Evolutionary conservation across 768 basidiomycete genomes (phyloP), one percentile per base, ranked within the genome.

Genomic region (Suillus lakei): DNA sequence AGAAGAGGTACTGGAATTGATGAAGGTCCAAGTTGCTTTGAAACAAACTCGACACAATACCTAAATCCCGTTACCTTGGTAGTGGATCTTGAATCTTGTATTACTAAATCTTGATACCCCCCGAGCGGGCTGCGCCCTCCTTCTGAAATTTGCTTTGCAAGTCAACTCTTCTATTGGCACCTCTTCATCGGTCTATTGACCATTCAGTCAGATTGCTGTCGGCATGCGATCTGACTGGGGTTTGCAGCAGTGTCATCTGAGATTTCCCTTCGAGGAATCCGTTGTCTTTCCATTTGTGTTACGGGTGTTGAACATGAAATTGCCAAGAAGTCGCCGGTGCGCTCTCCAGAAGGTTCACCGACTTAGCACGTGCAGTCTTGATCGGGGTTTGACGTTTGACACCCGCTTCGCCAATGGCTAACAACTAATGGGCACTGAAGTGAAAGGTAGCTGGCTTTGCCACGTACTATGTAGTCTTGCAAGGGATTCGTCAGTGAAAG

Each of bases 1-100:
- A 10, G 79, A 73, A 28, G 80, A 84, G 23, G 83, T 76, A n/a
- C 46, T 77, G 64, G 15, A 30, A n/a, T 61, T 78, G 65, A 54
- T 75, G 34, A 77, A 71, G 59, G 60, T 7, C 8, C 15, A 59
- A 50, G 18, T 32, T 26, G 13, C 32, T 51, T 44, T 46, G 18
- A 44, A 64, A n/a, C 26, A 6, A 13, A 41, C 44, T 30, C 12
- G 10, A 61, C 3, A 13, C 34, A 18, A 21, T 18, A 58, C 4
- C 9, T 39, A 63, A n/a, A 30, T 53, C 10, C 9, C 18, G 26
- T 26, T 16, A 28, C 50, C 8, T 18, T 9, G 28, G 16, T 51
- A 30, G 28, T 28, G 50, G 51, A 28, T 53, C 28, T 53, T 28
- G 50, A 28, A 28, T 53, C 28, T 53, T 53, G 26, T 21, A 53